Conservation (phyloP, 805 yeast genomes). For the Torulaspora maleeae region DNA sequence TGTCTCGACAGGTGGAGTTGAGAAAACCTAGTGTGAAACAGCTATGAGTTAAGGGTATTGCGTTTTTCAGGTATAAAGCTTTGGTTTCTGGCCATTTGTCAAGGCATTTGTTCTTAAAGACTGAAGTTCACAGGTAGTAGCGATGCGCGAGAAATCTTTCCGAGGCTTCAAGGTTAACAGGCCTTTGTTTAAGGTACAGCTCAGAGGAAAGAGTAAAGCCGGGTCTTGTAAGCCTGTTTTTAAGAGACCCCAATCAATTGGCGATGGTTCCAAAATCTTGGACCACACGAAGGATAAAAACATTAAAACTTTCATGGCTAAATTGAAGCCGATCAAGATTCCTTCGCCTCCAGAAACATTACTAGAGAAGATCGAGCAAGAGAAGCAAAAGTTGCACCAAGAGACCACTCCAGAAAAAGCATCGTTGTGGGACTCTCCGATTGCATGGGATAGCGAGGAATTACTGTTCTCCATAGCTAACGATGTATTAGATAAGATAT, state of each 20-base stretch:
- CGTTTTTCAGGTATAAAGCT: background rate
- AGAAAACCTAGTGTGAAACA: background rate
- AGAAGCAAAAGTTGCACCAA: conserved; percentile 2
- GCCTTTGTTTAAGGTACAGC: conserved; percentile 16
- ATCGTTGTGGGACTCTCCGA: conserved; percentile 8
- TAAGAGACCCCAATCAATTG: background rate
- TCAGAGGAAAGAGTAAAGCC: conserved; percentile 5
- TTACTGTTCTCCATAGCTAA: conserved; percentile 6
- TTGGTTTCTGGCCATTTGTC: background rate
- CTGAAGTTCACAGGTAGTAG: background rate
- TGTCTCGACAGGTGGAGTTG: background rate
- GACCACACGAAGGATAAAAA: conserved; percentile 1
- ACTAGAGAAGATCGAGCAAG: conserved; percentile 12
- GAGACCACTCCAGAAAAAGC: background rate
- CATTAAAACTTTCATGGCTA: background rate
- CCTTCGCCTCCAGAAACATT: conserved; percentile 15
- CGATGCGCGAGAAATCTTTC: conserved; percentile 3
- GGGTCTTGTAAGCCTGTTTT: background rate
- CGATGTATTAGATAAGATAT: conserved; percentile 8
- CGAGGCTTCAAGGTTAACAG: conserved; percentile 8
- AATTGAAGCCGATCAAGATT: conserved; percentile 7
- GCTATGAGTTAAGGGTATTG: background rate
- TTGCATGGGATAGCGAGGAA: conserved; percentile 9
- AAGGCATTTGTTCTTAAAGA: background rate
- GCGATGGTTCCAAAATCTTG: background rate